A percentile compares a stretch with the other conserved stretches of the same genome.
Evolutionary conservation across 345 rosid species (phyloP).

Genomic region (Euphorbia peplus): DNA sequence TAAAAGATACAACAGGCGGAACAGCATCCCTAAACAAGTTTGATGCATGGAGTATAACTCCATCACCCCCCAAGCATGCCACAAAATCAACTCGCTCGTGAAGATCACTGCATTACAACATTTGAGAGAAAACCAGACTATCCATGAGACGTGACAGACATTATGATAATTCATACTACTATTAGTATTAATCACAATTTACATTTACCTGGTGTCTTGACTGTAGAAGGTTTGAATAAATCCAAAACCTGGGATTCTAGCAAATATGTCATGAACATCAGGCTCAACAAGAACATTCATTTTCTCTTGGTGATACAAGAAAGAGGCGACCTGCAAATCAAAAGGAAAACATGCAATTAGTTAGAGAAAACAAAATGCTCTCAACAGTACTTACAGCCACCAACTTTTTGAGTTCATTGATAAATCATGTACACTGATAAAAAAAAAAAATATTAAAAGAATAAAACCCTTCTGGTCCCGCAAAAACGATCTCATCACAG

Average conservation of each 20-base stretch:
- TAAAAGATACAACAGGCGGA: slow-evolving; percentile 95
- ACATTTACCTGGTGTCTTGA: slow-evolving; percentile 87
- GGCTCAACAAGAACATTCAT: slow-evolving; percentile 98
- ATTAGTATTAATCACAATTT: slow-evolving; percentile 6
- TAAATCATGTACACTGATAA: background rate
- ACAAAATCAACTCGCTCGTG: slow-evolving; percentile 98
- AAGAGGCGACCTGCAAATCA: slow-evolving; percentile 69
- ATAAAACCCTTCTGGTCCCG: background rate
- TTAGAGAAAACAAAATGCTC: slow-evolving; percentile 3
- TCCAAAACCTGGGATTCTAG: slow-evolving; percentile 97
- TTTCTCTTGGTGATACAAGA: slow-evolving; percentile 85
- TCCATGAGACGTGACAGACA: slow-evolving; percentile 11
- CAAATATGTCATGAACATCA: slow-evolving; percentile 92
- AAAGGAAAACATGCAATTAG: slow-evolving; percentile 16
- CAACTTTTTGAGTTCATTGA: background rate
- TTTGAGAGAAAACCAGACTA: slow-evolving; percentile 8
- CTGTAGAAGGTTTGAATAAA: slow-evolving; percentile 94
- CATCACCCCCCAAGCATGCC: slow-evolving; percentile 98
- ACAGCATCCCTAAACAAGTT: slow-evolving; percentile 88
- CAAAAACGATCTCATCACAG: too few species aligned
- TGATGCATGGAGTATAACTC: slow-evolving; percentile 93
- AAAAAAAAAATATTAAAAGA: background rate
- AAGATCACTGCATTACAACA: slow-evolving; percentile 62
- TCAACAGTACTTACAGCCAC: background rate
- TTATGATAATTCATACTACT: background rate